Evolutionary conservation across 2,329 filamentous ascomycete genomes (phyloP), one percentile per base, ranked within the genome.

Genomic region (Fusarium ramigenum): DNA sequence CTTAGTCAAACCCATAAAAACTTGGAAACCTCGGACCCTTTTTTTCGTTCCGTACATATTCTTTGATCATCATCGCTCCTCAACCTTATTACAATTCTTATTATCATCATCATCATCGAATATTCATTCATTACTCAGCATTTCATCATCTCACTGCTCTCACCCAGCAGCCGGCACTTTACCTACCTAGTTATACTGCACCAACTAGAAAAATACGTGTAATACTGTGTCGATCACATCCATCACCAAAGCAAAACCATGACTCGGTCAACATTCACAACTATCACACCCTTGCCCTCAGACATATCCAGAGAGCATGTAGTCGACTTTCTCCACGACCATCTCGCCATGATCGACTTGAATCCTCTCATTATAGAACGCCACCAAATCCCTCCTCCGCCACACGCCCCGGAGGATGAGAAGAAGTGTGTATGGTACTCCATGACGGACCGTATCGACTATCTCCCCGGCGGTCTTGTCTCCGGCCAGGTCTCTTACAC

Each of bases 291-390:
- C 23, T 87, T 97, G 37, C 94, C 95, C 14, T 76, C 88, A 5
- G 85, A 86, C 75, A 88, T 96, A 73, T 86, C 90, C 53, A 89
- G 93, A 61, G 87, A 92, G 74, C 87, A 89, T n/a, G 93, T 93
- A 46, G 80, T 97, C 72, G 86, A 89, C 60, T 93, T 93, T 74
- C 90, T 97, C 37, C 93, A 94, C 81, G 88, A 92, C 81, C 94
- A 97, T 82, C 81, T 87, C 56, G 91, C 91, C 76, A 97, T 97
- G 92, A 97, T 97, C 78, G 92, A 96, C 79, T 85, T 97, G 64
- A 97, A 97, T 81, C 94, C 94, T 3, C 87, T 97, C 53, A 92
- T 97, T 62, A 90, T 92, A 70, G 90, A 93, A 69, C 89, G 93
- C 64, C 88, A 91, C 74, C 86, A 86, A 37, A 93, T 93, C 81